Evolutionary conservation across 2,329 filamentous ascomycete species (phyloP), one percentile per base, ranked within the genome.

Genomic region (Ascochyta viciae-villosae): DNA sequence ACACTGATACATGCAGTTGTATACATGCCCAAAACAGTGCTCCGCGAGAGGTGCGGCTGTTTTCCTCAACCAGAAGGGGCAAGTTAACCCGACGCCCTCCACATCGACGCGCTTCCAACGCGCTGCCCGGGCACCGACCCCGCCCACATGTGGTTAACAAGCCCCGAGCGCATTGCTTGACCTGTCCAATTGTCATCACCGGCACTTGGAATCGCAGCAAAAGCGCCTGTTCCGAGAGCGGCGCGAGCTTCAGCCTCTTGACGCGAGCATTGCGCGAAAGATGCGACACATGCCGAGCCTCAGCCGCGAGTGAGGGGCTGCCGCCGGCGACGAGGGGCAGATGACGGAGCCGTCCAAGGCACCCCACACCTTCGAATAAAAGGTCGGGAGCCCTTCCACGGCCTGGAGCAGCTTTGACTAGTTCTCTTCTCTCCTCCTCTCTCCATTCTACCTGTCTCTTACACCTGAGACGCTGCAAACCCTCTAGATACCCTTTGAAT

Each of bases 171-270:
- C 41, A 9, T 23, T 35, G 47, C 45, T 43, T 39, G 41, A 39
- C 19, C 50, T 23, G 31, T 37, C 61, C 57, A 66, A 58, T 65
- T 12, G 56, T 41, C 45, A 47, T 38, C 56, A 26, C 34, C 43
- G 22, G 57, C 39, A 39, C 48, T 50, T 38, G 40, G 39, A 51
- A 23, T 38, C 23, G 27, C 31, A 43, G 43, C 45, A 52, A 35
- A 42, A 23, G 44, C 23, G 41, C 50, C 51, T 39, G 42, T 43
- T 27, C 53, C 53, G 53, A 56, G 53, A 38, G 53, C 48, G 53
- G 47, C 34, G 60, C 68, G 66, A 71, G 57, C 57, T 65, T 65
- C 57, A 63, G 64, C 64, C 66, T 65, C 60, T 63, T 50, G 57
- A 50, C 34, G 67, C 66, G 67, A 68, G 66, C 19, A 49, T 64